Base-by-base conservation (phyloP, 176 grass and related monocot species). In the Sorghum bicolor region DNA sequence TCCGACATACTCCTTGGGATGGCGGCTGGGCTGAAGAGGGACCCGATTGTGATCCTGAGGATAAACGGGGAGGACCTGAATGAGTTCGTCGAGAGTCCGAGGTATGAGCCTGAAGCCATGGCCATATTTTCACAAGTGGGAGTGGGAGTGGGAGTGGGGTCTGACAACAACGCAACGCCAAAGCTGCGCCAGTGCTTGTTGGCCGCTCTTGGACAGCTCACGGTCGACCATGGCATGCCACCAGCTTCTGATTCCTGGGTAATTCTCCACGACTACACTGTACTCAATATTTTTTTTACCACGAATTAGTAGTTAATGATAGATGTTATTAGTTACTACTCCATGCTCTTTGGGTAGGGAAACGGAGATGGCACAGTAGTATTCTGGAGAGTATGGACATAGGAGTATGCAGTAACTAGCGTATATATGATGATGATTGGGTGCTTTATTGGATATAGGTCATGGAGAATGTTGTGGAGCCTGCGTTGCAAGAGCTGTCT, bases 41-140 rank as follows among this genome's bases (percentile, higher is more conserved):
- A 98, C 70, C 93, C 92, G 0, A 93, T 98, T 15, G 87, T 95
- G 26, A 98, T 98, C 80, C 76, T 98, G 13, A 91, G 96, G 74
- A 95, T 98, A 19, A 90, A 95, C n/a, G 96, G 96, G 0, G 91
- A 95, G 29, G 96, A 98, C 57, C 81, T 93, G 34, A 92, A 67
- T 15, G 96, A 95, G 40, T 98, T 98, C 34, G 63, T 83, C 0
- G 82, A 87, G 17, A 91, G 91, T 40, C 31, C 87, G 0, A 62
- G 76, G 10, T 95, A 93, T 28, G 93, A 95, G 48, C 32, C 89
- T 0, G 93, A 93, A 78, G 67, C 76, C 0, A 37, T 84, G 5
- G 82, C 89, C 47, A 85, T 95, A 24, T 93, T 95, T 84, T 91
- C 92, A 0, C 77, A 89, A 16, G 19, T 91, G n/a, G n/a, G n/a